Evolutionary conservation across 1,284 basidiomycete species (phyloP).

Genomic region (Mrakiaceae sp.): DNA sequence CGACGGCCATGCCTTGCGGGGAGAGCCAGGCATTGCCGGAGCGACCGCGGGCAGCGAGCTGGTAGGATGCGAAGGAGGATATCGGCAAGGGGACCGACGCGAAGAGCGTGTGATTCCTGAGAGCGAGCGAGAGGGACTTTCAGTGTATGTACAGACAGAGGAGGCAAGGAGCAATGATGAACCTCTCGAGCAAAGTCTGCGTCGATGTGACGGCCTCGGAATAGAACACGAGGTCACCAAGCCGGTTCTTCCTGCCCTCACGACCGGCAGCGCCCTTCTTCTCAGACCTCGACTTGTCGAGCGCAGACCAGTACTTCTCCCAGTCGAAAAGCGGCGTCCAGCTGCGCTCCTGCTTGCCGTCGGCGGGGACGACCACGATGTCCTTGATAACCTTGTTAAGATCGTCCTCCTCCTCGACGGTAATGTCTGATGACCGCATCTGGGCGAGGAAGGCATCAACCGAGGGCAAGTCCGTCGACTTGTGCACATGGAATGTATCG

Average conservation of each 20-base stretch:
- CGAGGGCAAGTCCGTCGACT: slow-evolving; percentile 22
- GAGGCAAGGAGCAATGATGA: background rate
- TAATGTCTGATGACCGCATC: slow-evolving; percentile 21
- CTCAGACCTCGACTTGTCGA: slow-evolving; percentile 26
- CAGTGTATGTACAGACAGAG: background rate
- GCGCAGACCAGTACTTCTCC: slow-evolving; percentile 32
- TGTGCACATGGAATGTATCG: slow-evolving; percentile 57
- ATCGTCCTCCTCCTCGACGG: slow-evolving; percentile 23
- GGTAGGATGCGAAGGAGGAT: slow-evolving; percentile 73
- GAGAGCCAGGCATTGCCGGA: slow-evolving; percentile 90
- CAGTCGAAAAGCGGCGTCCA: slow-evolving; percentile 41
- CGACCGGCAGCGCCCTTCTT: slow-evolving; percentile 20
- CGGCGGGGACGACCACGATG: slow-evolving; percentile 25
- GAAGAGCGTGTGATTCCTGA: slow-evolving; percentile 39
- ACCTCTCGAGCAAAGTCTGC: slow-evolving; percentile 90
- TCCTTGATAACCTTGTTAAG: slow-evolving; percentile 29
- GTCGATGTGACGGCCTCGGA: slow-evolving; percentile 87
- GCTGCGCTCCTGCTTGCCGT: slow-evolving; percentile 21
- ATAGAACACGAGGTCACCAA: slow-evolving; percentile 72
- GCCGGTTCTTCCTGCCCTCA: slow-evolving; percentile 37
- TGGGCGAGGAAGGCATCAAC: slow-evolving; percentile 35
- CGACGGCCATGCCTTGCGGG: slow-evolving; percentile 75
- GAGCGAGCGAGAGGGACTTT: slow-evolving; percentile 1
- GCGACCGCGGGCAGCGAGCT: slow-evolving; percentile 78
- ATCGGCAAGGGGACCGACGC: slow-evolving; percentile 51